Evolutionary conservation across 352 stramenopile species (phyloP), one percentile per base, ranked within the genome.

Genomic region (Albugo candida): DNA sequence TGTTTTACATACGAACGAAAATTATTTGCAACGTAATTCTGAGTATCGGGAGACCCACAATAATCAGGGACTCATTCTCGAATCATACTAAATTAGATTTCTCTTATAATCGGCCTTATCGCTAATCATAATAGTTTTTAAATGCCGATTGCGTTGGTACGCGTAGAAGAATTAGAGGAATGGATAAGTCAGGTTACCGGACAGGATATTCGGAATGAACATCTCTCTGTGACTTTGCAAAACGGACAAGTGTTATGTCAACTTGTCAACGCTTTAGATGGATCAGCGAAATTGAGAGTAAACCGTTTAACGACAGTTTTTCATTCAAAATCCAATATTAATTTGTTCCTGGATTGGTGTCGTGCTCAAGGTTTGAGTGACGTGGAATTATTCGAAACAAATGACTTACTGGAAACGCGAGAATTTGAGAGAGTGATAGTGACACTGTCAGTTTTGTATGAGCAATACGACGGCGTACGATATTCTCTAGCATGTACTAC

Each of bases 241-340:
- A 70, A 92, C 54, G 79, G 79, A 16, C 79, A 92, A 55, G 64
- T 89, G 42, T 68, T 92, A 36, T 92, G 79, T 60, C 59, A 82
- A 36, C 63, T 92, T 34, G 79, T 77, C 17, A 92, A 92, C 53
- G 65, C 72, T 34, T 64, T 92, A 50, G 78, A 92, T 53, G 67
- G 76, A 20, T 43, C 16, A 21, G 76, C 78, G 17, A 74, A 72
- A 46, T 59, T 89, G 54, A 85, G 83, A 50, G 61, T 88, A 48
- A 92, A 89, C 60, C 83, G 83, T 50, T 71, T 92, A 51, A 88
- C 81, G 57, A 92, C 79, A 36, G 71, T 84, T 36, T 92, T 89
- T 61, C 79, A 92, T 56, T 78, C 74, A 27, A 86, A 86, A 50
- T 65, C 70, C 54, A 92, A 92, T 59, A 75, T 85, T 39, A 70